Percentiles rank a stretch among this genome's conserved stretches.
Evolutionary conservation across 2,329 filamentous ascomycete species (phyloP).

Genomic region (Paracoccidioides brasiliensis): DNA sequence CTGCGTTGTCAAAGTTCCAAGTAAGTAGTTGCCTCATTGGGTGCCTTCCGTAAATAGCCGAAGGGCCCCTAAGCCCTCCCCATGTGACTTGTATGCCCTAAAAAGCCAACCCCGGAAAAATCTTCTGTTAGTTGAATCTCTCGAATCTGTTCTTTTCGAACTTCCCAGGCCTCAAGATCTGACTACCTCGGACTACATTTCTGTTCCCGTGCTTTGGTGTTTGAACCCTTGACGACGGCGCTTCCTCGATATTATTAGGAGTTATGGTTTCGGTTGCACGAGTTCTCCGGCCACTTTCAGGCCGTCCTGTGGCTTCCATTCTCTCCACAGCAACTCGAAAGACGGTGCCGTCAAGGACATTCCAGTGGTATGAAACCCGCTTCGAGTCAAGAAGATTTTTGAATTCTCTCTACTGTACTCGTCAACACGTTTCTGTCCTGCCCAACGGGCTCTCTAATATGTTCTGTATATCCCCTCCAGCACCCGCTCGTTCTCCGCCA

Average conservation of each 20-base stretch:
- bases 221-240: neutral
- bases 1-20: too few relatives aligned
- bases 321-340: slow-evolving; percentile 26
- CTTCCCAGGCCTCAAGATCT: neutral
- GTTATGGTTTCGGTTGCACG: slow-evolving; percentile 39
- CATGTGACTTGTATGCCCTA: neutral
- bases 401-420: neutral
- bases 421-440: neutral
- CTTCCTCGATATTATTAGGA: slow-evolving; percentile 4
- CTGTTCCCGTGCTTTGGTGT: neutral
- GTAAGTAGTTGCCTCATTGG: too few relatives aligned
- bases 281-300: slow-evolving; percentile 33
- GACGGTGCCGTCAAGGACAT: slow-evolving; percentile 24
- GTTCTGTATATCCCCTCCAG: slow-evolving; percentile 15
- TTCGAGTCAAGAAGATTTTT: neutral
- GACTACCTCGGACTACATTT: neutral
- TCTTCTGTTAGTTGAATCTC: neutral
- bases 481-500: slow-evolving; percentile 48
- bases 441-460: neutral
- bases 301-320: slow-evolving; percentile 24
- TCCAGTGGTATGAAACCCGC: slow-evolving; percentile 27
- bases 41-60: neutral
- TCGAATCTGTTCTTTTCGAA: neutral
- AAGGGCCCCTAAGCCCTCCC: neutral
- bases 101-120: too few relatives aligned